These are phyloP conservation scores for Gregarina niphandrodes DNA, from an alignment of 169 alveolate genomes.

Conservation along the genomic window DNA sequence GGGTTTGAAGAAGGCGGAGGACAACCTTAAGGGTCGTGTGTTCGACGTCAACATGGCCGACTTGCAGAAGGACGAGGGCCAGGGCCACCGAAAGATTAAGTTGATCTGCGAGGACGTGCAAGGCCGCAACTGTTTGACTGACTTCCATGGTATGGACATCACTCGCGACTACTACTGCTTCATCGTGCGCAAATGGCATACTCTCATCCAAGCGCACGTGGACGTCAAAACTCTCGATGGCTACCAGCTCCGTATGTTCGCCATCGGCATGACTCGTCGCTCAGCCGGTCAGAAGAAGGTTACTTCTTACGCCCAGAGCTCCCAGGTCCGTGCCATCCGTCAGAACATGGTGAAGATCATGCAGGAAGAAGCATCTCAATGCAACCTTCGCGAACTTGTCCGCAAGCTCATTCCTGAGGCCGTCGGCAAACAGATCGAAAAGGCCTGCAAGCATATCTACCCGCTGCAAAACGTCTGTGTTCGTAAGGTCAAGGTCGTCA, in stretches of 20 bases:
- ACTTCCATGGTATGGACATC: conserved; percentile 82
- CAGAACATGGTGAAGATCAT: conserved; percentile 83
- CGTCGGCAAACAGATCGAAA: conserved; percentile 77
- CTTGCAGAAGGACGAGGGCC: conserved; percentile 70
- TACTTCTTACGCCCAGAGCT: conserved; percentile 79
- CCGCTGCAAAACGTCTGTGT: conserved; percentile 84
- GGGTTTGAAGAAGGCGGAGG: conserved; percentile 66
- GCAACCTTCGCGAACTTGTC: conserved; percentile 73
- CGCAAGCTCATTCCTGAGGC: conserved; percentile 75
- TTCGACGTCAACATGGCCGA: conserved; percentile 85
- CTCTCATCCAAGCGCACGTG: conserved; percentile 81
- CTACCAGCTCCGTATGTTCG: conserved; percentile 75
- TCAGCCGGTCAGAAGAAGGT: conserved; percentile 73
- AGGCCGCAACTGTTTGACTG: conserved; percentile 74
- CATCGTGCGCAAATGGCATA: conserved; percentile 80
- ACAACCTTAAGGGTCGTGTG: conserved; percentile 73
- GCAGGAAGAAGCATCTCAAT: conserved; percentile 68
- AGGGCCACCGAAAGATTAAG: conserved; percentile 76
- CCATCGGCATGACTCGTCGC: conserved; percentile 73
- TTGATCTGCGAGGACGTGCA: conserved; percentile 74
- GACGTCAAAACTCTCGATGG: conserved; percentile 88
- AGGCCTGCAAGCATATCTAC: conserved; percentile 74
- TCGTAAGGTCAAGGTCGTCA: conserved; percentile 81
- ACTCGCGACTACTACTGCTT: conserved; percentile 88
- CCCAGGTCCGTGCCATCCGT: conserved; percentile 76